Evolutionary conservation across 1,284 basidiomycete genomes (phyloP), one percentile per base, ranked within the genome.

Genomic region (Exobasidium rhododendri): DNA sequence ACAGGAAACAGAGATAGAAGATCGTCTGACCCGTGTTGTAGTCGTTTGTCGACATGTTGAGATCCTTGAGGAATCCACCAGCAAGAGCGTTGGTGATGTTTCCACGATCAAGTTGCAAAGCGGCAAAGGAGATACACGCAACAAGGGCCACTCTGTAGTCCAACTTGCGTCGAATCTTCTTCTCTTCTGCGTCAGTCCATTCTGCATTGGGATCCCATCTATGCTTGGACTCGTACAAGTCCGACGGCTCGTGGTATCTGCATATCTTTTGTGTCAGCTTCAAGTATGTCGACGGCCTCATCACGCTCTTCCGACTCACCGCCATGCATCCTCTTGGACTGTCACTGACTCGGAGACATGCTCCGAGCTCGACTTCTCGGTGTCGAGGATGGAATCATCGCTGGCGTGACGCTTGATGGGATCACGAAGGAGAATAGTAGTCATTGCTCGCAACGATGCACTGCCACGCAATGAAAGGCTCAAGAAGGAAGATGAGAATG

Each of bases 11-110:
- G 7, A 31, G 57, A 30, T 31, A 28, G 22, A 35, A 60, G 24
- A 62, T 62, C 10, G 66, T 65, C 24, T 66, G 61, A 2, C 73
- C 73, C 13, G 62, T 74, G 67, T 77, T 77, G 57, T 67, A 68
- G 50, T 74, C 66, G 60, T 77, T 68, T 24, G 64, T 63, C 7
- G 57, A 70, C 55, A 77, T 58, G 14, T 58, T 49, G 24, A 77
- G 49, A 46, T 77, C 74, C 4, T 44, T 14, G 13, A 77, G 61
- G 26, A 77, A 62, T 24, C 58, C 56, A 51, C 66, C 65, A 13
- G 65, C 29, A 2, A 61, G 30, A 10, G 65, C 68, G 10, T 57
- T 57, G n/a, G 40, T 58, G 30, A 70, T 56, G 28, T 70, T 70
- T 7, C 58, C 45, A 13, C 68, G 59, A 17, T 61, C 52, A 7